phyloP scores from a whole-genome alignment of 2,329 filamentous ascomycete species.

The Teratosphaeria zuluensis region DNA sequence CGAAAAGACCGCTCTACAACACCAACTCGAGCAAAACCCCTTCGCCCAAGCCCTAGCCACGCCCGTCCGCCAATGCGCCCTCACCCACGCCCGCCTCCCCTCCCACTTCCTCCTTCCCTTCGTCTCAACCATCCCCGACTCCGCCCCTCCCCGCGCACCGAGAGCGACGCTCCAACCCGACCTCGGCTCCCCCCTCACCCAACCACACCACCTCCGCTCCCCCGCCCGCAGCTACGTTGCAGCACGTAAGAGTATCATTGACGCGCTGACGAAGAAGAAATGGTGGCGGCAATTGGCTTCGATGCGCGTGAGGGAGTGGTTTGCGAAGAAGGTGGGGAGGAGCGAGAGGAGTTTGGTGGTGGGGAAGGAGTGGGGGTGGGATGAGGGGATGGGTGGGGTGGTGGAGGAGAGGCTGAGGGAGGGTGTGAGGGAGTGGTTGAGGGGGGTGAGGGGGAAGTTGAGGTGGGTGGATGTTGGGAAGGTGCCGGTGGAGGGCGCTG shows the following conservation, averaged over 20 bases:
- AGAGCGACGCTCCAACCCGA: background rate
- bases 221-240: background rate
- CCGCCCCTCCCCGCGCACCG: conserved; percentile 22
- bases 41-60: conserved; percentile 56
- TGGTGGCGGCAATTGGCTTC: conserved; percentile 5
- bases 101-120: conserved; percentile 56
- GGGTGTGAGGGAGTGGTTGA: conserved; percentile 38
- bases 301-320: conserved; percentile 6
- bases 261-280: background rate
- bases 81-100: conserved; percentile 45
- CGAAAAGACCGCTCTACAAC: conserved; percentile 43
- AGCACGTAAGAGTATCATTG: background rate
- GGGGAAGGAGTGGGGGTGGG: conserved; percentile 8
- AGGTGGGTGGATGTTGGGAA: background rate
- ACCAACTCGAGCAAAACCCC: conserved; percentile 50
- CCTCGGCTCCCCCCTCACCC: background rate
- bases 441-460: conserved; percentile 20
- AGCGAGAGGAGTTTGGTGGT: background rate
- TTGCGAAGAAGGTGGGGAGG: conserved; percentile 2
- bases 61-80: conserved; percentile 47
- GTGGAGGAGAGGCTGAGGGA: conserved; percentile 44
- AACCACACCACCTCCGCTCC: background rate
- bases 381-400: conserved; percentile 47
- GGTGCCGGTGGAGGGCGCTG: background rate
- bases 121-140: too few species aligned